Evolutionary conservation across 768 basidiomycete species (phyloP), one percentile per base, ranked within the genome.

Genomic region (Phlebiopsis flavidoalba): DNA sequence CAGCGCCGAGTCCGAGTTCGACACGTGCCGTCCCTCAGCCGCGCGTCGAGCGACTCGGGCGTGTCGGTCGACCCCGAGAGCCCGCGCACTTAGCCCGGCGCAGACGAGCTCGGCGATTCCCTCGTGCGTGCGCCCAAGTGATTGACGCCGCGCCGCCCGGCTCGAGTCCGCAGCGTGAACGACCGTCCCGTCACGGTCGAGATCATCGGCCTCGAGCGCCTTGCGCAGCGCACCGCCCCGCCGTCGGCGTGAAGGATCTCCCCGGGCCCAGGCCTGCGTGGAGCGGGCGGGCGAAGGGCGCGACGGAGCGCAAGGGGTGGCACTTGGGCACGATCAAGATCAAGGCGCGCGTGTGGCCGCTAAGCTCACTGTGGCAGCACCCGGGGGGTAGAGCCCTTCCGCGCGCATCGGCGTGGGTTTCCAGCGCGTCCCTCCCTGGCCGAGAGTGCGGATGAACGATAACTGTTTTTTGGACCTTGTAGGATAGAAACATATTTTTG

Each of bases 101-200:
- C 5, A 5, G 50, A 8, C 21, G 46, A 26, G 35, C 45, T 36
- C 35, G 36, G 33, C n/a, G 43, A 10, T 17, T 24, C n/a, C 57
- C 33, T 19, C 17, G 15, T 36, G 49, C 26, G 22, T 47, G 60
- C 54, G 31, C 53, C 21, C n/a, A 21, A 33, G 12, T n/a, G 19
- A 43, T 21, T n/a, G n/a, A n/a, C 15, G 24, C 17, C n/a, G 2
- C 26, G 26, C 49, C n/a, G 40, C 60, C 3, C 57, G 48, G 11
- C 56, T 64, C 21, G 63, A 65, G 58, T n/a, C 21, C 64, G 14
- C 62, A n/a, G 61, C 49, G 31, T 65, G 12, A 65, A 64, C 64
- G 65, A 64, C 57, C n/a, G n/a, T n/a, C n/a, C n/a, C n/a, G 62
- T 65, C n/a, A 63, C 56, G 15, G 62, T 66, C 15, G 67, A 64